A percentile compares a stretch with the other conserved stretches of the same genome.
Conservation (phyloP, 106 monocot species). For the Dactylorhiza incarnata region DNA sequence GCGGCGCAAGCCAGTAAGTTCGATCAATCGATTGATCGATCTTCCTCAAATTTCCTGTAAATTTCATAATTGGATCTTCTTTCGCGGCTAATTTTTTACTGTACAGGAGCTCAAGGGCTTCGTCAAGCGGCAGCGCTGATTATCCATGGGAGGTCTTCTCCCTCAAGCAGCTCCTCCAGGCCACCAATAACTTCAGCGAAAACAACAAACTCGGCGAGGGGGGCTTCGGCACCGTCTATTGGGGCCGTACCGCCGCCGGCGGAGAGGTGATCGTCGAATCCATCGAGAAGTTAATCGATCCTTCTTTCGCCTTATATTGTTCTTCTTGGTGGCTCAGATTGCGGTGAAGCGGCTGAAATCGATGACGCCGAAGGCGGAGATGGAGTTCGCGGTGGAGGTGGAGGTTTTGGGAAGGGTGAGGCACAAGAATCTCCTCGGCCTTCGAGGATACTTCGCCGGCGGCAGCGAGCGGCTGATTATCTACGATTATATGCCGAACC, state of each 20-base stretch:
- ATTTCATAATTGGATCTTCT: not conserved
- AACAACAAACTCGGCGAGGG: conserved; percentile 56
- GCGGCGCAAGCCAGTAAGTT: conserved; percentile 1
- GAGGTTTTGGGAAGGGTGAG: conserved; percentile 38
- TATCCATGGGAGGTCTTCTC: conserved; percentile 34
- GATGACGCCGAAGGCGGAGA: conserved; percentile 36
- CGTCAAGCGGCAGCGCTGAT: not conserved
- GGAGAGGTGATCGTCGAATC: conserved; percentile 9
- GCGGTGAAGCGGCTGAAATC: conserved; percentile 43
- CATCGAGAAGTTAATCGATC: not conserved
- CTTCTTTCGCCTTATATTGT: not conserved
- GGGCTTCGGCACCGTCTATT: conserved; percentile 51
- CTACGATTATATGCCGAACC: conserved; percentile 52
- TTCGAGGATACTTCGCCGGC: conserved; percentile 32
- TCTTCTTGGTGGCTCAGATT: conserved; percentile 9
- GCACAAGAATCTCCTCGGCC: conserved; percentile 43
- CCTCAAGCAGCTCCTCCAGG: conserved; percentile 27
- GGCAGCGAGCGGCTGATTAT: conserved; percentile 34
- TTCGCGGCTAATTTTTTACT: not conserved
- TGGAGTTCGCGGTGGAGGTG: conserved; percentile 46
- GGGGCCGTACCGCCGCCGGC: conserved; percentile 33
- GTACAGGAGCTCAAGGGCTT: not conserved
- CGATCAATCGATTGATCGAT: not conserved
- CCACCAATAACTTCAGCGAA: conserved; percentile 38
- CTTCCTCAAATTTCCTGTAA: not conserved